Percentiles rank a stretch among this genome's conserved stretches.
Conservation (phyloP, 2,329 filamentous ascomycete species). For the Uncinocarpus reesii region DNA sequence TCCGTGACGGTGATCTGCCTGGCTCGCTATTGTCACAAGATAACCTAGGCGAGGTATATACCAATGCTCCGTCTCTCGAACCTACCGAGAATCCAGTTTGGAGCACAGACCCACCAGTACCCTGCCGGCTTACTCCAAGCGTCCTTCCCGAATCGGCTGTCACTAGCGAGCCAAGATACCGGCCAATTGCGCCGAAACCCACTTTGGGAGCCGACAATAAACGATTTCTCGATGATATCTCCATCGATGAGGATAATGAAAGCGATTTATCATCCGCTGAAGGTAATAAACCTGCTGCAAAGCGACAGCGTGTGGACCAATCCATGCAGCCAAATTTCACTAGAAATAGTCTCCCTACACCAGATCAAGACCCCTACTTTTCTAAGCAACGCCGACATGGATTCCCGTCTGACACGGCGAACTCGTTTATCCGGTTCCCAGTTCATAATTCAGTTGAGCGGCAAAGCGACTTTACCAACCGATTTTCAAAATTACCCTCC, state of each 20-base stretch:
- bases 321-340: neutral
- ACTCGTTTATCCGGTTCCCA: no score
- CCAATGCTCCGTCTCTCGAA: neutral
- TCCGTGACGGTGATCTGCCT: neutral
- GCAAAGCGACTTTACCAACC: neutral
- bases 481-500: no score
- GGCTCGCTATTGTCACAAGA: neutral
- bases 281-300: constrained; percentile 2
- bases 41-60: neutral
- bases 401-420: neutral
- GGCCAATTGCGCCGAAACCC: neutral
- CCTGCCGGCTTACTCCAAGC: neutral
- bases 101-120: neutral
- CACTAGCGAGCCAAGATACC: neutral
- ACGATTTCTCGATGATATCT: neutral
- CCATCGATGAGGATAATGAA: neutral
- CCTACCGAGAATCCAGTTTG: neutral
- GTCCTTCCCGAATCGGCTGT: neutral
- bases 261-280: neutral
- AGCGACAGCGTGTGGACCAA: neutral
- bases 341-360: neutral
- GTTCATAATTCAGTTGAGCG: neutral
- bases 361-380: neutral
- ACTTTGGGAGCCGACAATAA: neutral
- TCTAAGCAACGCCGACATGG: neutral